These are phyloP conservation scores for Penicillium paneum DNA, from an alignment of 2,329 filamentous ascomycete species.

Conservation along the genomic window DNA sequence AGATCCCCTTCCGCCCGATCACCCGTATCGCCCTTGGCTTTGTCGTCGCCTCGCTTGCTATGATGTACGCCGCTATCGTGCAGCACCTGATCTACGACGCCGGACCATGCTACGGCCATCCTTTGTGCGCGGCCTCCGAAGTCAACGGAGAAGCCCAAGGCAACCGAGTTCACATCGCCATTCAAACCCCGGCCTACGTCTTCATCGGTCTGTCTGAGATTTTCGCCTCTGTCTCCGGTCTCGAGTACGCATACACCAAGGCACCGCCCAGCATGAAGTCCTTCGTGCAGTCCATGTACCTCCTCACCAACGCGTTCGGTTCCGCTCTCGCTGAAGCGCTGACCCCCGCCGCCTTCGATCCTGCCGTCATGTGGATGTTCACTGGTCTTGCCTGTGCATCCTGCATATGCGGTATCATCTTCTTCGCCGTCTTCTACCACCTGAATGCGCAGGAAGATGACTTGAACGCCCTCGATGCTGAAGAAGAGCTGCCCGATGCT, in stretches of 20 bases:
- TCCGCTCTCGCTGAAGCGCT: constrained; percentile 61
- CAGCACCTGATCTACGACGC: constrained; percentile 56
- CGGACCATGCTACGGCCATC: constrained; percentile 51
- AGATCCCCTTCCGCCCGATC: constrained; percentile 69
- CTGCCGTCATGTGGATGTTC: constrained; percentile 66
- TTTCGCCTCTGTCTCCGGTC: constrained; percentile 63
- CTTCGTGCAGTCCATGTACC: constrained; percentile 56
- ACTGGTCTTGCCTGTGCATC: constrained; percentile 53
- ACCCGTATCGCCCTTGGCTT: constrained; percentile 73
- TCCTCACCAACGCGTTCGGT: constrained; percentile 59
- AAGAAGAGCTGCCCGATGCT: constrained; percentile 26
- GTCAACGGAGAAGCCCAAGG: constrained; percentile 33
- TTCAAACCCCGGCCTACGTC: constrained; percentile 46
- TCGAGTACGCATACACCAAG: constrained; percentile 73
- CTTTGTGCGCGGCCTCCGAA: constrained; percentile 33
- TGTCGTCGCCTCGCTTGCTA: constrained; percentile 60
- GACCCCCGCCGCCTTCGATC: constrained; percentile 60
- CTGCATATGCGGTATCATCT: constrained; percentile 50
- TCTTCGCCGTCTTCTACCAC: constrained; percentile 52
- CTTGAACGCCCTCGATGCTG: constrained; percentile 50
- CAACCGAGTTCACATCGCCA: constrained; percentile 46
- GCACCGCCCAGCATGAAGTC: constrained; percentile 67
- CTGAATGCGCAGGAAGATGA: constrained; percentile 50
- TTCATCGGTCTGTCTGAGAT: constrained; percentile 54
- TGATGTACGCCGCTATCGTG: constrained; percentile 59